Base-by-base conservation (phyloP, 805 yeast species). In the Clavispora carvajalis region DNA sequence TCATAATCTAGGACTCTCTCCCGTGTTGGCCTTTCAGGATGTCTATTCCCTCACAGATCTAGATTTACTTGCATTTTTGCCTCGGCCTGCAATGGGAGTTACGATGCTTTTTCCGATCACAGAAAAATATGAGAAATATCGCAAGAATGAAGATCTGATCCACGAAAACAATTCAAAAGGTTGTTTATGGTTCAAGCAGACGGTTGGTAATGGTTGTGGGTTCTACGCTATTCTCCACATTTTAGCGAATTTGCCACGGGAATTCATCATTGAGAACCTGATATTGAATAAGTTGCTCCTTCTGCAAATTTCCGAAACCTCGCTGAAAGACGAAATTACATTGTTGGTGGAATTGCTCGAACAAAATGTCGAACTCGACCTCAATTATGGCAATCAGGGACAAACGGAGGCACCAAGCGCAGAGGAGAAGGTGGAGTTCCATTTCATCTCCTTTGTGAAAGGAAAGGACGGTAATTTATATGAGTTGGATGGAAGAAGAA, bases 171-270 rank as follows among this genome's bases (percentile, higher is more conserved):
- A 51, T 16, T 47, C 56, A 5, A 63, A 52, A 6, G 53, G 60
- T 9, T 67, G 80, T 12, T 48, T 73, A n/a, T 93, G 98, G 97
- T 78, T 81, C 52, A 79, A 78, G 49, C 99, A 91, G 55, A 80
- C 89, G 1, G 77, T 93, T 13, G 77, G 76, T 46, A 91, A 91
- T 58, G 95, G 95, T 0, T 91, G 99, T 65, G 99, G 99, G 5
- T 73, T 95, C 23, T 87, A 85, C 61, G 98, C 96, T 0, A 59
- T 93, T 34, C 64, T 91, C 17, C 97, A 91, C 53, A 47, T 66
- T 1, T 53, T 76, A 26, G 49, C 69, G 23, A 77, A 77, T 48
- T 50, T 77, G 35, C 75, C 80, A 1, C 43, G 53, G 4, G 76
- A 73, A 18, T 58, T 75, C 23, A 59, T 75, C 7, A 61, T 75